Percentiles rank a stretch among this genome's conserved stretches.
phyloP scores from a whole-genome alignment of 805 yeast species.

The Middelhovenomyces tepae region DNA sequence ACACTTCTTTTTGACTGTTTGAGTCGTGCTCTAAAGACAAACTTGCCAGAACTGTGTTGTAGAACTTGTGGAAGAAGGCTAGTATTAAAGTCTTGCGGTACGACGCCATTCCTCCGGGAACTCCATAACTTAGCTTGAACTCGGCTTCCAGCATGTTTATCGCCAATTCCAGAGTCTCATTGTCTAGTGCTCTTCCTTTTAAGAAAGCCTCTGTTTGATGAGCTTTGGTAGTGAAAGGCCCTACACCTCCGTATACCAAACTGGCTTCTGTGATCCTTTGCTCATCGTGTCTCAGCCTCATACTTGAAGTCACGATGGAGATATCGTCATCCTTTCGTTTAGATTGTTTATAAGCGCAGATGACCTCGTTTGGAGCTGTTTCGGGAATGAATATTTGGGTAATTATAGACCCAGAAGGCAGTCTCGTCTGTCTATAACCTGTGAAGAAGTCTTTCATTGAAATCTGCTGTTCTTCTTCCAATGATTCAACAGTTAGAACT shows the following conservation, averaged over 20 bases:
- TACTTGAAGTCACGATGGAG: constrained; percentile 39
- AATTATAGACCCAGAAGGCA: constrained; percentile 31
- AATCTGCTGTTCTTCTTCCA: constrained; percentile 22
- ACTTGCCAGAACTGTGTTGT: constrained; percentile 25
- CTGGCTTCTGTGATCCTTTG: constrained; percentile 23
- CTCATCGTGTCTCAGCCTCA: constrained; percentile 21
- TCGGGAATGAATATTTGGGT: constrained; percentile 35
- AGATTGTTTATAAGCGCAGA: constrained; percentile 37
- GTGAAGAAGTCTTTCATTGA: constrained; percentile 36
- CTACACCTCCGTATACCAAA: constrained; percentile 41
- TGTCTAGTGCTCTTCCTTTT: constrained; percentile 15
- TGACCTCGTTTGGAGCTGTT: constrained; percentile 29
- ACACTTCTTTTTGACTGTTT: constrained; percentile 29
- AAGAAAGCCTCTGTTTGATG: constrained; percentile 26
- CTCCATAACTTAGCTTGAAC: constrained; percentile 33
- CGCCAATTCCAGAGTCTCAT: constrained; percentile 25
- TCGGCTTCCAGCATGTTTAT: constrained; percentile 27
- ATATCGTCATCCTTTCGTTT: constrained; percentile 44
- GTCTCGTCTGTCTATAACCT: constrained; percentile 35
- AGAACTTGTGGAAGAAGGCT: constrained; percentile 39
- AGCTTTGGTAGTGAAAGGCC: constrained; percentile 37
- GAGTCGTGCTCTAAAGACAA: constrained; percentile 22
- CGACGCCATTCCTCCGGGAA: constrained; percentile 44
- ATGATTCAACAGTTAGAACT: constrained; percentile 28
- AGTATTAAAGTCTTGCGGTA: constrained; percentile 37